A percentile compares a stretch with the other conserved stretches of the same genome.
phyloP scores from a whole-genome alignment of 2,329 filamentous ascomycete genomes.

The Chrysoporthe puriensis region DNA sequence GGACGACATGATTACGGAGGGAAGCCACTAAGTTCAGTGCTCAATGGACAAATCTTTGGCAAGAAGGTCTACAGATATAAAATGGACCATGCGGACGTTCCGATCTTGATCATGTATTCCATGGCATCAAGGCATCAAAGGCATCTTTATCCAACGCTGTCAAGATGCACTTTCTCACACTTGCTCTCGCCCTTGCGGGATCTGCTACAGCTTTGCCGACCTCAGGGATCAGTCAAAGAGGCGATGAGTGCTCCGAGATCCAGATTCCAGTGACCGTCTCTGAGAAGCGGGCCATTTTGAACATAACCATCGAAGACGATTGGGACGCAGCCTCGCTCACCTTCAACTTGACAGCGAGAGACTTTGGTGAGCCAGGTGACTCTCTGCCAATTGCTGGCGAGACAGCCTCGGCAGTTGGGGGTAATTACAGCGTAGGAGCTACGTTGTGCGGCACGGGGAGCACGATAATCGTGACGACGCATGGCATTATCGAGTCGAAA shows the following conservation, averaged over 20 bases:
- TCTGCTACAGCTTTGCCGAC: constrained; percentile 21
- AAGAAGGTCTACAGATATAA: background rate
- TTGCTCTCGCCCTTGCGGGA: constrained; percentile 10
- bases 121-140: background rate
- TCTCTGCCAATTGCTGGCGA: constrained; percentile 34
- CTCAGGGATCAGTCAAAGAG: constrained; percentile 7
- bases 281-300: constrained; percentile 35
- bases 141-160: background rate
- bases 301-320: constrained; percentile 34
- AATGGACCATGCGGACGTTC: background rate
- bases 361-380: constrained; percentile 31
- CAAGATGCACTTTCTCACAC: background rate
- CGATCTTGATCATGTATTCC: background rate
- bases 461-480: constrained; percentile 35
- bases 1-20: background rate
- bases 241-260: constrained; percentile 31
- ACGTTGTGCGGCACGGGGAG: constrained; percentile 36
- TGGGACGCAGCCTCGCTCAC: constrained; percentile 37
- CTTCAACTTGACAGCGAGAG: constrained; percentile 36
- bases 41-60: background rate
- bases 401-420: constrained; percentile 31
- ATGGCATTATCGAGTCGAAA: constrained; percentile 39
- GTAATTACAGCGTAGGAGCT: constrained; percentile 35
- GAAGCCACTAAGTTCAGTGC: background rate
- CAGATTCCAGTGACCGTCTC: constrained; percentile 35